Evolutionary conservation across 352 stramenopile genomes (phyloP), one percentile per base, ranked within the genome.

Genomic region (Phytophthora melonis): DNA sequence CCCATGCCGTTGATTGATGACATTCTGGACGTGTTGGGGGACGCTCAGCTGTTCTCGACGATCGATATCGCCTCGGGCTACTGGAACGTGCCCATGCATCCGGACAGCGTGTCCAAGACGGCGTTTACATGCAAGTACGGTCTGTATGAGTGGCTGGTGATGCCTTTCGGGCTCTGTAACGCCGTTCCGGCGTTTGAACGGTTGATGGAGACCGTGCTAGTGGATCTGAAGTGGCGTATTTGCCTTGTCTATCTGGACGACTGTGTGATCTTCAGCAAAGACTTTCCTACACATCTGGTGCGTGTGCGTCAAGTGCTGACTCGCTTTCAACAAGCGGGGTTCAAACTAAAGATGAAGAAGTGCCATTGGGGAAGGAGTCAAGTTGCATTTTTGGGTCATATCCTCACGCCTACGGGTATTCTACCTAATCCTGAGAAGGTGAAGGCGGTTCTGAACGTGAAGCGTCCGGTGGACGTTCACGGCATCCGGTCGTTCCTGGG

Each of bases 1-100:
- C 32, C 56, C 0, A 65, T 66, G 49, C 47, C 64, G 0, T 25
- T 71, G 3, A 66, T 71, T 25, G 56, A 71, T n/a, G 64, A 71
- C n/a, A 71, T 71, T 9, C 25, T 62, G 6, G 57, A 66, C 3
- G 64, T 71, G 2, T 39, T 54, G 4, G 64, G 19, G 5, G 54
- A 58, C 9, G 47, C 19, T 21, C 25, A 41, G 9, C 30, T 68
- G 13, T 61, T 68, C 34, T 61, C 61, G 13, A 68, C 43, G 1
- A 66, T 47, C 43, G 58, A 65, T 4, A 41, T 41, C 10, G 30
- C 47, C 1, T 64, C 39, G 0, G 58, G 58, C 0, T 64, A 56
- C 1, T 64, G 58, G 39, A 56, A 41, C 9, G 34, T 41, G 10
- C 34, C 59, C 1, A 58, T 66, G 59, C 13, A 39, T 2, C n/a